A percentile compares a stretch with the other conserved stretches of the same genome.
Conservation (phyloP, 495 filamentous ascomycete genomes). For the Chaetomium fimeti region DNA sequence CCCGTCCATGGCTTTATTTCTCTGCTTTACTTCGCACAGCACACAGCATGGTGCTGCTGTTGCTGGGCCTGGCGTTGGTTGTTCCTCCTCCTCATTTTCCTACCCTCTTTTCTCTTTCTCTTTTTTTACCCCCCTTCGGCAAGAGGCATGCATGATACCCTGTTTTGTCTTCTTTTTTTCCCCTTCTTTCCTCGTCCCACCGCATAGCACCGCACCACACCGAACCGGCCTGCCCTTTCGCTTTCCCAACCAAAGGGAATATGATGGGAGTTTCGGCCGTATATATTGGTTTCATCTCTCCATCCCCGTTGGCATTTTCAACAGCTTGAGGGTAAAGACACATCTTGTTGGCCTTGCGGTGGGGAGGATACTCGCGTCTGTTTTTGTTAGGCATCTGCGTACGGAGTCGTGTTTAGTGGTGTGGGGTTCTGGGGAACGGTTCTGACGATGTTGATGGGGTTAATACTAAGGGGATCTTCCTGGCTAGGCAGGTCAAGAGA, state of each 20-base stretch:
- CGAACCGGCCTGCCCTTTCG: too few relatives aligned
- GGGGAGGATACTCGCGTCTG: neutral
- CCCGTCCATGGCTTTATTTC: neutral
- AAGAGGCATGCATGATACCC: slow-evolving; percentile 23
- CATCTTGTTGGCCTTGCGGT: neutral
- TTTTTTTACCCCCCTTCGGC: neutral
- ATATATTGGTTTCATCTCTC: too few relatives aligned
- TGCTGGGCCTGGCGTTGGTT: neutral
- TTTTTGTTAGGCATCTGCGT: neutral
- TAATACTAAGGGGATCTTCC: neutral
- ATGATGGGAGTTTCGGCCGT: too few relatives aligned
- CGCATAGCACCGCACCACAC: neutral
- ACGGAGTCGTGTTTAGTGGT: neutral
- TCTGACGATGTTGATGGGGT: neutral
- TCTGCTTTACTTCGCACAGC: neutral
- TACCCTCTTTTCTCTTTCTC: neutral
- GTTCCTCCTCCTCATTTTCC: neutral
- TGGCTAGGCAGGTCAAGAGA: neutral
- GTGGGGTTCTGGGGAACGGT: neutral
- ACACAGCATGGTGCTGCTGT: neutral
- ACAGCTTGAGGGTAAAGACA: too few relatives aligned
- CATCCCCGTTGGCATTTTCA: too few relatives aligned
- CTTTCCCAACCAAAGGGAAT: neutral
- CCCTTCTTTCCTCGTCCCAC: neutral
- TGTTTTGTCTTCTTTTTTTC: slow-evolving; percentile 7